Conservation (phyloP, 371 early-diverging fungal species). For the Mortierella sp. region DNA sequence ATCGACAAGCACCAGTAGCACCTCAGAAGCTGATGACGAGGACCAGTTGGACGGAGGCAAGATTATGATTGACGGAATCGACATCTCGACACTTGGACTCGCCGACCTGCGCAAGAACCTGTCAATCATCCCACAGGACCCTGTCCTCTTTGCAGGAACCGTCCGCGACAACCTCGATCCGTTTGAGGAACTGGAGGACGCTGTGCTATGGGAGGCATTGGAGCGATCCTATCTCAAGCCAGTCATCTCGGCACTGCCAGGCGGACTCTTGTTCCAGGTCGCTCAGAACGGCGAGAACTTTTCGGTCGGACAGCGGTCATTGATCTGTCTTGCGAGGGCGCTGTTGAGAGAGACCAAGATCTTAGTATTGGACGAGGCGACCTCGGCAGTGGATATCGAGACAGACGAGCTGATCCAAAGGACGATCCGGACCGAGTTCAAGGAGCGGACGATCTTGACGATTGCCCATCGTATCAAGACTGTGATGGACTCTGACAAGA, state of each 20-base stretch:
- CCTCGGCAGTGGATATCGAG: slow-evolving; percentile 68
- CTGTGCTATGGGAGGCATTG: slow-evolving; percentile 86
- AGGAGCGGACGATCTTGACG: slow-evolving; percentile 68
- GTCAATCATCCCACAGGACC: slow-evolving; percentile 96
- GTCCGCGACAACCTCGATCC: slow-evolving; percentile 84
- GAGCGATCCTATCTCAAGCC: slow-evolving; percentile 79
- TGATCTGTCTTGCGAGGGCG: slow-evolving; percentile 75
- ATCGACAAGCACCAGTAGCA: not conserved
- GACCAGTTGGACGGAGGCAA: slow-evolving; percentile 52
- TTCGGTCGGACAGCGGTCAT: slow-evolving; percentile 75
- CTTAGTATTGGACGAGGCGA: slow-evolving; percentile 82
- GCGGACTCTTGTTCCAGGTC: slow-evolving; percentile 76
- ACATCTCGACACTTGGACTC: slow-evolving; percentile 82
- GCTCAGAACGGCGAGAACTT: slow-evolving; percentile 87
- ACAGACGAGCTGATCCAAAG: slow-evolving; percentile 74
- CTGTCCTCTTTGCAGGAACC: slow-evolving; percentile 86
- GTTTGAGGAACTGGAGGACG: slow-evolving; percentile 75
- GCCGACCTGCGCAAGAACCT: slow-evolving; percentile 79
- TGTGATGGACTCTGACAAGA: slow-evolving; percentile 65
- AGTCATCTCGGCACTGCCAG: slow-evolving; percentile 67
- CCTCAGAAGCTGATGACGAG: not conserved
- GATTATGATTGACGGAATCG: slow-evolving; percentile 80
- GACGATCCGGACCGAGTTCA: slow-evolving; percentile 64
- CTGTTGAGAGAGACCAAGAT: slow-evolving; percentile 62
- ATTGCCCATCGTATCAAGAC: slow-evolving; percentile 76